These are phyloP conservation scores for Babesia ovis DNA, from an alignment of 169 alveolate genomes.

Conservation along the genomic window DNA sequence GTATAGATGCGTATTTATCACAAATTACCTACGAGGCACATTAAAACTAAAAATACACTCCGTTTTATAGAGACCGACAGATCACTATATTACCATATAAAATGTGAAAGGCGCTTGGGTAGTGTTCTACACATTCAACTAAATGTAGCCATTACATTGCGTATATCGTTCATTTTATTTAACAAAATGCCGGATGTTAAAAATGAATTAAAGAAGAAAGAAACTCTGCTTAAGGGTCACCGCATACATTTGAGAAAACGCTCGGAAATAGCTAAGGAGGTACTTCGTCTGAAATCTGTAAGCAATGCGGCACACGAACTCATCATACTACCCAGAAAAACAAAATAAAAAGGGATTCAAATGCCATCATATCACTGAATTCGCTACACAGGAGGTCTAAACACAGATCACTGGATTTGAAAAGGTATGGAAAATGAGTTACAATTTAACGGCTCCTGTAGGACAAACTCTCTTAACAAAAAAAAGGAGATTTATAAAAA, in stretches of 20 bases:
- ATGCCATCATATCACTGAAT: conserved; percentile 54
- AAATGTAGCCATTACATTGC: no score
- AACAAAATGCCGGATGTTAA: conserved; percentile 30
- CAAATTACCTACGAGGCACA: no score
- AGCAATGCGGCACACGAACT: neutral
- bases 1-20: no score
- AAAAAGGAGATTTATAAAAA: neutral
- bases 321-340: neutral
- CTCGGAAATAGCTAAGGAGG: conserved; percentile 58
- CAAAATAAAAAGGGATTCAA: conserved; percentile 6
- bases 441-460: neutral
- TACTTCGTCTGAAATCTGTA: conserved; percentile 44
- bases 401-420: conserved; percentile 28
- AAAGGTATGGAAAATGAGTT: conserved; percentile 17
- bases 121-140: neutral
- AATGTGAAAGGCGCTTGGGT: neutral
- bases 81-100: neutral
- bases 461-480: conserved; percentile 46
- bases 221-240: conserved; percentile 56
- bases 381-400: conserved; percentile 22
- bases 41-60: no score
- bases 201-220: conserved; percentile 35
- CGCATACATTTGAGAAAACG: conserved; percentile 32
- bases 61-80: no score
- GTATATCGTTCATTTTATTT: no score